Base-by-base conservation (phyloP, 2,329 filamentous ascomycete genomes). In the Colletotrichum lindemuthianum region DNA sequence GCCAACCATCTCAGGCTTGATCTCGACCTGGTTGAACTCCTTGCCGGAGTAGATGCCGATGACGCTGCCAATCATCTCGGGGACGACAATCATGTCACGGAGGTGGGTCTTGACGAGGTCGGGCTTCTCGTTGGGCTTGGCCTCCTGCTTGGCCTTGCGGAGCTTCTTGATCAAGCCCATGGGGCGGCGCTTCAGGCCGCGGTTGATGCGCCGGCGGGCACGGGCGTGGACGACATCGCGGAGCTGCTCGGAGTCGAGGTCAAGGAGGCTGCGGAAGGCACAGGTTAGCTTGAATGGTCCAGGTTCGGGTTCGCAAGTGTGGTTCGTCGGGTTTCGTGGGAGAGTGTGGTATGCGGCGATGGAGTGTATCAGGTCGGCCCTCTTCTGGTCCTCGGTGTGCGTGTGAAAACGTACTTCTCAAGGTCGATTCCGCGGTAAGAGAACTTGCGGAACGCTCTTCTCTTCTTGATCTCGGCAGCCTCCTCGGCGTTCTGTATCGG, bases 161-260 rank as follows among this genome's bases (percentile, higher is more conserved):
- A 99, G 93, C 91, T 99, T 99, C 93, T 98, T 98, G 90, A 99
- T 98, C 79, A 99, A 88, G 77, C 96, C 96, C 96, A 99, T 98
- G 78, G 96, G 96, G 89, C 97, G 97, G 88, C 96, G 94, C 92
- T 98, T 99, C 78, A 99, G 91, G 78, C 96, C 96, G 75, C 96
- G 95, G 92, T 98, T 98, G 92, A 99, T 98, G 82, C 96, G 90
- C 84, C 96, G 91, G 81, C 96, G 95, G 81, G 96, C 96, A 82
- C 96, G 96, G 79, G 96, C 96, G 88, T 99, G 96, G 79, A 99
- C 94, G 82, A 99, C 92, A 91, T 97, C 94, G 79, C 96, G 94
- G 83, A 99, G 93, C 86, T 98, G 92, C 83, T 98, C 96, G 79
- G 94, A 97, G 80, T 90, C 92, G 81, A 99, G 94, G 85, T 99